Conservation (phyloP, 2,329 filamentous ascomycete genomes). For the Colletotrichum spinosum region DNA sequence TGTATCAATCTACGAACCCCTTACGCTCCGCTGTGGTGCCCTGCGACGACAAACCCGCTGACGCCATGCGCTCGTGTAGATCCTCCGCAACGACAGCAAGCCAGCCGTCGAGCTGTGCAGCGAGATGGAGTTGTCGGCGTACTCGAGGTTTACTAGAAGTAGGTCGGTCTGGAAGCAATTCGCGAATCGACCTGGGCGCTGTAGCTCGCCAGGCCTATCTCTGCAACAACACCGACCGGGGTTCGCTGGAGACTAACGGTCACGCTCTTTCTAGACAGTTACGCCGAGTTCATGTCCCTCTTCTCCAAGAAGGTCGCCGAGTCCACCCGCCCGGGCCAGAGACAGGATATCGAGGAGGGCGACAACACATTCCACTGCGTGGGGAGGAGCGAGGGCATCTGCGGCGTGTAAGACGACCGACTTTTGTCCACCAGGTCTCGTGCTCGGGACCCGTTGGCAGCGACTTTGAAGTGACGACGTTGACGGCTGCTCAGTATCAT, state of each 20-base stretch:
- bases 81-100: slow-evolving; percentile 83
- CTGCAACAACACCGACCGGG: not conserved
- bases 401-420: slow-evolving; percentile 62
- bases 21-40: not conserved
- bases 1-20: not conserved
- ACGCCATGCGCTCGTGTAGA: slow-evolving; percentile 57
- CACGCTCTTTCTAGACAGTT: slow-evolving; percentile 21
- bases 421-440: not conserved
- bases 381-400: slow-evolving; percentile 78
- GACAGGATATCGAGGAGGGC: slow-evolving; percentile 88
- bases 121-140: slow-evolving; percentile 82
- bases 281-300: slow-evolving; percentile 77
- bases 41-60: slow-evolving; percentile 18
- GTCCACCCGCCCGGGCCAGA: slow-evolving; percentile 81
- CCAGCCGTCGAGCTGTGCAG: slow-evolving; percentile 81
- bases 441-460: not conserved
- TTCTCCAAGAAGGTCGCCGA: slow-evolving; percentile 91
- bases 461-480: not conserved
- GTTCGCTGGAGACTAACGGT: not conserved
- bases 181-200: too few relatives aligned
- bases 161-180: slow-evolving; percentile 43
- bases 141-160: slow-evolving; percentile 85
- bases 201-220: slow-evolving; percentile 24
- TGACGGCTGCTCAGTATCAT: slow-evolving; percentile 63
- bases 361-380: slow-evolving; percentile 85